A percentile compares a stretch with the other conserved stretches of the same genome.
Conservation (phyloP, 2,329 filamentous ascomycete genomes). For the Diaporthe sp. region DNA sequence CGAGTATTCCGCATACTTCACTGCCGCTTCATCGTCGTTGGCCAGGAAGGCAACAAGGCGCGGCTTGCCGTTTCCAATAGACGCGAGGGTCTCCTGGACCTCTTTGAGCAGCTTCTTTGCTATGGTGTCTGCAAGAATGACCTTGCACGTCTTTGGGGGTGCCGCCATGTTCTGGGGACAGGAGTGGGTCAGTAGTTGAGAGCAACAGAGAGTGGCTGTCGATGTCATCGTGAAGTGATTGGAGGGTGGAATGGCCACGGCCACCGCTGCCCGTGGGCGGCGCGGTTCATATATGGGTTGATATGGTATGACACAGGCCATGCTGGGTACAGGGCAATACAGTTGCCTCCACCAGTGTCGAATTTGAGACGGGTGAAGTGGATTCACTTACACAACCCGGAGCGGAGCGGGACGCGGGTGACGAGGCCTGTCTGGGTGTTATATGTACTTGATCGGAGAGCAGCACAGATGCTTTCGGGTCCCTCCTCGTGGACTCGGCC, state of each 20-base stretch:
- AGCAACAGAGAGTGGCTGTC: slow-evolving; percentile 19
- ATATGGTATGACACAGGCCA: slow-evolving; percentile 21
- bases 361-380: slow-evolving; percentile 31
- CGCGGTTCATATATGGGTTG: slow-evolving; percentile 27
- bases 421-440: slow-evolving; percentile 15
- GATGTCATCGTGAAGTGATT: slow-evolving; percentile 23
- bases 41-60: slow-evolving; percentile 89
- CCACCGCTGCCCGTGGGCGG: slow-evolving; percentile 9
- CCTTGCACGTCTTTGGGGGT: slow-evolving; percentile 84
- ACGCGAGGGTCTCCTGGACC: slow-evolving; percentile 67
- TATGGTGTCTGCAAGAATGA: slow-evolving; percentile 89
- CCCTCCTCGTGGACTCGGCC: not conserved
- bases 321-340: slow-evolving; percentile 22
- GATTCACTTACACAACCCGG: slow-evolving; percentile 40
- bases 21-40: slow-evolving; percentile 89
- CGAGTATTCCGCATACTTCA: slow-evolving; percentile 97
- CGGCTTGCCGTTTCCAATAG: slow-evolving; percentile 66
- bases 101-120: slow-evolving; percentile 84
- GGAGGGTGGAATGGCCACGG: slow-evolving; percentile 7
- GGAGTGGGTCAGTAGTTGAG: slow-evolving; percentile 34
- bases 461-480: not conserved
- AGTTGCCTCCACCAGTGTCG: slow-evolving; percentile 26
- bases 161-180: slow-evolving; percentile 55
- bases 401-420: slow-evolving; percentile 1
- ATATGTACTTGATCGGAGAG: slow-evolving; percentile 3